Percentiles rank a stretch among this genome's conserved stretches.
These are phyloP conservation scores for Ogataea pilisensis DNA, from an alignment of 805 yeast species.

Conservation along the genomic window DNA sequence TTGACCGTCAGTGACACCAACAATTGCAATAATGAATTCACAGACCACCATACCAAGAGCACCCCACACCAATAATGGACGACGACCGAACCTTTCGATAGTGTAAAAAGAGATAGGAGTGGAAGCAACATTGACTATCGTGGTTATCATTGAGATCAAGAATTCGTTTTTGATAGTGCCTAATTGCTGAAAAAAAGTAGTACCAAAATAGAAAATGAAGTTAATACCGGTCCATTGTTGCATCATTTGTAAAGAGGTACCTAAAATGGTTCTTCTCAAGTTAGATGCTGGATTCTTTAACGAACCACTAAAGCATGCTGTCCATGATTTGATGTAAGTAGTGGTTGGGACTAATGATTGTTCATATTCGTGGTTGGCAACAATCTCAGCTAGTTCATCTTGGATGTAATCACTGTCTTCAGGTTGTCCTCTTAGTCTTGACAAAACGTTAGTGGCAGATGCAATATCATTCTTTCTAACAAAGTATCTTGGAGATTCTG, in stretches of 20 bases:
- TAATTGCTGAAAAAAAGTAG: constrained; percentile 55
- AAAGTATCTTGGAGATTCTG: constrained; percentile 73
- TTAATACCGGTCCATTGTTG: constrained; percentile 79
- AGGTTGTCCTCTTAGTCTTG: constrained; percentile 53
- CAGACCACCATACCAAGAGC: constrained; percentile 45
- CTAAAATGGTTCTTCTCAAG: constrained; percentile 40
- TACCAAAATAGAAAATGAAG: constrained; percentile 72
- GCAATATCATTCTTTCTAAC: constrained; percentile 54
- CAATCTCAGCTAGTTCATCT: constrained; percentile 48
- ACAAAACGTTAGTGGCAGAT: constrained; percentile 53
- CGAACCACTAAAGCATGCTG: constrained; percentile 40
- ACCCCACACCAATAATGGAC: constrained; percentile 45
- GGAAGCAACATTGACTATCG: constrained; percentile 47
- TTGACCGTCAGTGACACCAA: constrained; percentile 29
- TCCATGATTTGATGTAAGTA: constrained; percentile 37
- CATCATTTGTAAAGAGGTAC: constrained; percentile 43
- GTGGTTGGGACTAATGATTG: constrained; percentile 30
- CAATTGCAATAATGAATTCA: constrained; percentile 55
- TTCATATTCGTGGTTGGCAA: constrained; percentile 49
- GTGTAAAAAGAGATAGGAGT: constrained; percentile 53
- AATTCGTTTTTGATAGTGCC: constrained; percentile 46
- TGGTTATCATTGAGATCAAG: constrained; percentile 49
- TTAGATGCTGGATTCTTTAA: constrained; percentile 34
- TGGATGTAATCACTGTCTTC: constrained; percentile 40
- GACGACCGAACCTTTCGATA: constrained; percentile 59